Conservation (phyloP, 805 yeast species). For the Schizosaccharomyces japonicus region DNA sequence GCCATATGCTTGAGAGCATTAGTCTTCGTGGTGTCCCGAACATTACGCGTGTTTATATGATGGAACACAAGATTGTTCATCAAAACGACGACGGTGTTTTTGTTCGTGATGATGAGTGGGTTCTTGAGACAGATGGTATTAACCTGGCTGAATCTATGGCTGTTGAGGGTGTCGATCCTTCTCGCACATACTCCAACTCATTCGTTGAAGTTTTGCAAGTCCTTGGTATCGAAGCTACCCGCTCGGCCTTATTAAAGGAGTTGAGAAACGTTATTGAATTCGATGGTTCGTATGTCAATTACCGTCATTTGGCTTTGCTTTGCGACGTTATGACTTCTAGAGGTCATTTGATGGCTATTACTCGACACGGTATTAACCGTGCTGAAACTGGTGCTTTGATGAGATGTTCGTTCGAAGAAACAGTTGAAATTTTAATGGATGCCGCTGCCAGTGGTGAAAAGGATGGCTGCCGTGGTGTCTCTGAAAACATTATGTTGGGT, state of each 20-base stretch:
- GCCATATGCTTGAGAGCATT: constrained; percentile 85
- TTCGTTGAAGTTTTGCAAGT: constrained; percentile 88
- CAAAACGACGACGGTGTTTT: constrained; percentile 57
- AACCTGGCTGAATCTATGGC: constrained; percentile 85
- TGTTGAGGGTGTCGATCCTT: constrained; percentile 80
- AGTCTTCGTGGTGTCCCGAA: constrained; percentile 90
- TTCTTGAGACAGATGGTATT: constrained; percentile 94
- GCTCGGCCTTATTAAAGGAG: constrained; percentile 81
- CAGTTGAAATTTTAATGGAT: constrained; percentile 88
- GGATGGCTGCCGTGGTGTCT: constrained; percentile 95
- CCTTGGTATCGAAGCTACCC: constrained; percentile 93
- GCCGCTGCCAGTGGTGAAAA: constrained; percentile 96
- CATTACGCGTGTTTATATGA: constrained; percentile 58
- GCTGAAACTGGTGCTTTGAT: constrained; percentile 96
- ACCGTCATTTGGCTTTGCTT: constrained; percentile 90
- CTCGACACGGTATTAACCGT: constrained; percentile 98
- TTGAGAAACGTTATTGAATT: constrained; percentile 92
- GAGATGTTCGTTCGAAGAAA: constrained; percentile 98
- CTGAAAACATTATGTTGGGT: constrained; percentile 91
- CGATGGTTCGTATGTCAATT: constrained; percentile 97
- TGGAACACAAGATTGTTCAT: constrained; percentile 20
- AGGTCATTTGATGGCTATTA: constrained; percentile 94
- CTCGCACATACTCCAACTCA: constrained; percentile 82
- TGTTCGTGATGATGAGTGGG: constrained; percentile 86
- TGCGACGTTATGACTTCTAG: constrained; percentile 97